Percentiles rank a stretch among this genome's conserved stretches.
Evolutionary conservation across 2,329 filamentous ascomycete genomes (phyloP).

Genomic region (Aureobasidium sp.): DNA sequence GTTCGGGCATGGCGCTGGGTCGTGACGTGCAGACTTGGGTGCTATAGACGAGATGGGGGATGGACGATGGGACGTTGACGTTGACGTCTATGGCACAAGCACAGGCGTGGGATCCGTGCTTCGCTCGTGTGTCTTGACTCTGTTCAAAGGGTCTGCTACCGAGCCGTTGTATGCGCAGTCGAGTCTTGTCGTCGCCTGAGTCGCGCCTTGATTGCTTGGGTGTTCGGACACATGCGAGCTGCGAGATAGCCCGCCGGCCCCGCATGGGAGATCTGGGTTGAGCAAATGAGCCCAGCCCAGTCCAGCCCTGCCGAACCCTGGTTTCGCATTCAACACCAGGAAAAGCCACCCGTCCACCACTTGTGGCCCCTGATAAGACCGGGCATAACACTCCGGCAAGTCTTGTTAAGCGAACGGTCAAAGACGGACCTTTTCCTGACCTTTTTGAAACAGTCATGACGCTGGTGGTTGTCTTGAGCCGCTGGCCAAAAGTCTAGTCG

Average conservation of each 20-base stretch:
- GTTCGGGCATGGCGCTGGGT: slow-evolving; percentile 4
- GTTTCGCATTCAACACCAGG: neutral
- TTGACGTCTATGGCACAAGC: neutral
- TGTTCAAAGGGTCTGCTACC: neutral
- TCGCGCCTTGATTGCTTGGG: neutral
- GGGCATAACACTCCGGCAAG: neutral
- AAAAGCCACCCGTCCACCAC: neutral
- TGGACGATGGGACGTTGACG: neutral
- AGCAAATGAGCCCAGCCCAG: neutral
- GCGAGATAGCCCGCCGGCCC: neutral
- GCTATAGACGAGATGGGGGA: too few species aligned
- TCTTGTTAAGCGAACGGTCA: neutral
- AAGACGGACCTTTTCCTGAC: neutral
- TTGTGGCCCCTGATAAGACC: neutral
- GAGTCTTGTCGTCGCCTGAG: neutral
- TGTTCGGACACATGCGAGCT: neutral
- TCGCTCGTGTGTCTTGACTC: neutral
- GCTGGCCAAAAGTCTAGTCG: neutral
- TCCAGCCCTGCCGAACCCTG: neutral
- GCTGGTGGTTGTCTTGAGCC: neutral
- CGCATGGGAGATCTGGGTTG: neutral
- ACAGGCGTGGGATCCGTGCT: neutral
- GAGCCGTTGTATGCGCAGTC: neutral
- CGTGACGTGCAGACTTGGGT: neutral
- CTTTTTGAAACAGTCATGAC: neutral